These are phyloP conservation scores for Pseudonitzschia multiseries DNA, from an alignment of 108 stramenopile genomes.

Conservation along the genomic window DNA sequence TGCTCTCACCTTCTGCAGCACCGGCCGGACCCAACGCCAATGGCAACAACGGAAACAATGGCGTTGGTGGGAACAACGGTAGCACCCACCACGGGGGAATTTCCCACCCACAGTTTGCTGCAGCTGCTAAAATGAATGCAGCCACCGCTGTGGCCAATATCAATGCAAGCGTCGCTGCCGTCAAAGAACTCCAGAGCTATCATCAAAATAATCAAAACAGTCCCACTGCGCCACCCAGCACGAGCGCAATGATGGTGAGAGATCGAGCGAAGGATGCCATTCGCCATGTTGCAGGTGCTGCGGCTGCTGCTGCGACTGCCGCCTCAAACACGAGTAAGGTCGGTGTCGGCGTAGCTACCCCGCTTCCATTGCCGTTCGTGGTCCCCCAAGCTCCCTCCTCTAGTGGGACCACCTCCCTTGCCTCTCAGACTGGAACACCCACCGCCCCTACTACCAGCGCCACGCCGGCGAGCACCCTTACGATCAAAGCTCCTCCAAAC, in stretches of 20 bases:
- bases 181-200: constrained; percentile 9
- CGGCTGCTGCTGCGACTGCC: constrained; percentile 1
- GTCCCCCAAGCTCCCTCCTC: background rate
- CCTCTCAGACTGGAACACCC: background rate
- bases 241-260: background rate
- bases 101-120: constrained; percentile 4
- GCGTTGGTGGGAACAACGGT: background rate
- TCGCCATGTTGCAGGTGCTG: background rate
- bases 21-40: background rate
- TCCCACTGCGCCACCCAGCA: background rate
- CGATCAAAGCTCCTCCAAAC: background rate
- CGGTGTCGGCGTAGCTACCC: background rate
- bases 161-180: background rate
- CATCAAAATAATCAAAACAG: background rate
- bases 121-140: constrained; percentile 9
- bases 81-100: background rate
- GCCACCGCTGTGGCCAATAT: constrained; percentile 8
- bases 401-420: background rate
- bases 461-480: background rate
- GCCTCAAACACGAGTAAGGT: background rate
- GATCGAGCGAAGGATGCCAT: background rate
- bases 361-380: background rate
- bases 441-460: background rate
- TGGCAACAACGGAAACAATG: background rate
- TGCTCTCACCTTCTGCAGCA: background rate